Evolutionary conservation across 139 green algal genomes (phyloP), one percentile per base, ranked within the genome.

Genomic region (Coccomyxa sp.): DNA sequence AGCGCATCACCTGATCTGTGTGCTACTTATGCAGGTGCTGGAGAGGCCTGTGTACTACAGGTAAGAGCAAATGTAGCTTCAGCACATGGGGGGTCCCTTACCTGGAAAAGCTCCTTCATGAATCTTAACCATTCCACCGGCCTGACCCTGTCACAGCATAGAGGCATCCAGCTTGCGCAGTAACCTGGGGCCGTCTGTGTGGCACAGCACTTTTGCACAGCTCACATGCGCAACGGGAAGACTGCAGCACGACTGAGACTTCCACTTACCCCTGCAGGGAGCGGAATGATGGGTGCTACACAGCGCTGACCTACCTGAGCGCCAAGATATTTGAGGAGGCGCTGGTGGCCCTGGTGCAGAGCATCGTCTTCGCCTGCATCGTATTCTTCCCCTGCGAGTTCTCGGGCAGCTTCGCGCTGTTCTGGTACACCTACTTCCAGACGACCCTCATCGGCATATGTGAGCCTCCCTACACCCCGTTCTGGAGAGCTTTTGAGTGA

Each of bases 41-140:
- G 92, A 96, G 82, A 88, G 92, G 54, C 74, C 74, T 24, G 85
- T 97, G 64, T 97, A 93, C 50, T 75, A 88, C 5, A 33, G 64
- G 64, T 71, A 34, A 18, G 44, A n/a, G n/a, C n/a, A n/a, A n/a
- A n/a, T n/a, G n/a, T n/a, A n/a, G n/a, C n/a, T n/a, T n/a, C n/a
- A n/a, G n/a, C n/a, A n/a, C n/a, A n/a, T n/a, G n/a, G n/a, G n/a
- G n/a, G n/a, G n/a, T n/a, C n/a, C n/a, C n/a, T n/a, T n/a, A n/a
- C n/a, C n/a, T n/a, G n/a, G n/a, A n/a, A n/a, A n/a, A n/a, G n/a
- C n/a, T n/a, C n/a, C n/a, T n/a, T n/a, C n/a, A n/a, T n/a, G n/a
- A n/a, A n/a, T n/a, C n/a, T n/a, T n/a, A n/a, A n/a, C n/a, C n/a
- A n/a, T n/a, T n/a, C n/a, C n/a, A n/a, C n/a, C n/a, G n/a, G n/a